Evolutionary conservation across 2,329 filamentous ascomycete genomes (phyloP).

Genomic region (Mariannaea sp.): DNA sequence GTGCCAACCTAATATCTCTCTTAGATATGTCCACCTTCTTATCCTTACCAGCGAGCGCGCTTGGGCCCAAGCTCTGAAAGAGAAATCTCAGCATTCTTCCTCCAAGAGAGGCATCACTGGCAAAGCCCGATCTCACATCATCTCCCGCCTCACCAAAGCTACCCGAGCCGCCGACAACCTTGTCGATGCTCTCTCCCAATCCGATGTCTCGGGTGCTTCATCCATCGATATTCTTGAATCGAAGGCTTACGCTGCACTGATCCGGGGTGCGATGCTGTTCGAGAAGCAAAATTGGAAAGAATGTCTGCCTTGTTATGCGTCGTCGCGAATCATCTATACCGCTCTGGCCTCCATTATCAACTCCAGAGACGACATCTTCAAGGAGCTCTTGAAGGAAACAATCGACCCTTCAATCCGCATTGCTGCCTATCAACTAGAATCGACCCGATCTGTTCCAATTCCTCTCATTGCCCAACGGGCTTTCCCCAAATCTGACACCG

Average conservation of each 20-base stretch:
- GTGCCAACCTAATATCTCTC: constrained; percentile 14
- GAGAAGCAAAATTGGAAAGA: constrained; percentile 86
- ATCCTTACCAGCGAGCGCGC: constrained; percentile 87
- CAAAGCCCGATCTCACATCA: constrained; percentile 82
- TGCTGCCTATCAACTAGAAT: constrained; percentile 88
- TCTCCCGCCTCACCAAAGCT: constrained; percentile 84
- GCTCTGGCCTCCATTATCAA: constrained; percentile 65
- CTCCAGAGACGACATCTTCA: constrained; percentile 77
- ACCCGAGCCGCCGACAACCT: constrained; percentile 71
- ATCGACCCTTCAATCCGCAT: constrained; percentile 94
- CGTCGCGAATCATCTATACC: constrained; percentile 81
- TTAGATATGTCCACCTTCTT: constrained; percentile 76
- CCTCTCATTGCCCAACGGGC: constrained; percentile 77
- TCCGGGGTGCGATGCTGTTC: constrained; percentile 78
- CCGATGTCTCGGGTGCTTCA: constrained; percentile 65
- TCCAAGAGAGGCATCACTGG: constrained; percentile 81
- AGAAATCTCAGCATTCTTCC: constrained; percentile 81
- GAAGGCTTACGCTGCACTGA: constrained; percentile 77
- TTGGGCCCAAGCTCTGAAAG: constrained; percentile 94
- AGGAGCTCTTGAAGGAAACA: constrained; percentile 81
- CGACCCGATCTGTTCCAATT: constrained; percentile 83
- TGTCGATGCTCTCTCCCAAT: constrained; percentile 67
- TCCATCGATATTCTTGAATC: constrained; percentile 80
- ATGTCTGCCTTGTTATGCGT: constrained; percentile 76
- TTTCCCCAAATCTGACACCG: constrained; percentile 69